Conservation (phyloP, 805 yeast species). For the Saccharomyces kudriavzevii region DNA sequence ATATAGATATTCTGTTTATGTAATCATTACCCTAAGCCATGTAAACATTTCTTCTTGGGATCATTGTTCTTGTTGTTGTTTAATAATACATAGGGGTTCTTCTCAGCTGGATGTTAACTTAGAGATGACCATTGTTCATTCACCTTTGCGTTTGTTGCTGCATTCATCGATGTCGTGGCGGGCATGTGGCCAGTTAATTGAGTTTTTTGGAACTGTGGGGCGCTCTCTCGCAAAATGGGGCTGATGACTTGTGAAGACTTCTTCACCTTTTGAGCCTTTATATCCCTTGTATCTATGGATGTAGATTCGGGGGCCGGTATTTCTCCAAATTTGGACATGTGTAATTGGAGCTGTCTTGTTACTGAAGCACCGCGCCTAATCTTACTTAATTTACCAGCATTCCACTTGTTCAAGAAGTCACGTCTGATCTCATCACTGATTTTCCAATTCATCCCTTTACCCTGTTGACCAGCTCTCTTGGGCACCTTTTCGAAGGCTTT, state of each 20-base stretch:
- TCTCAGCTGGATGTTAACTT: background rate
- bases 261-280: background rate
- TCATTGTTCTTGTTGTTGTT: background rate
- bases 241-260: background rate
- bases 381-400: constrained; percentile 61
- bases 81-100: background rate
- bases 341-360: constrained; percentile 67
- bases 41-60: background rate
- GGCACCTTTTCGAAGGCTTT: constrained; percentile 97
- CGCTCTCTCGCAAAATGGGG: background rate
- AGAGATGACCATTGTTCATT: background rate
- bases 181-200: background rate
- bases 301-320: constrained; percentile 27
- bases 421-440: constrained; percentile 73
- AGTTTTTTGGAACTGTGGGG: background rate
- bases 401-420: constrained; percentile 75
- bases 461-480: constrained; percentile 84
- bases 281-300: background rate
- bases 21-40: background rate
- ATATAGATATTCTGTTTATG: background rate
- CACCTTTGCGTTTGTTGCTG: background rate
- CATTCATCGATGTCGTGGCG: background rate
- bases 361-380: constrained; percentile 70
- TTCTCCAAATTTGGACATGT: constrained; percentile 41
- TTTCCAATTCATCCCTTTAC: constrained; percentile 99